These are phyloP conservation scores for Phyllosticta citrichinensis DNA, from an alignment of 2,329 filamentous ascomycete species.

Conservation along the genomic window DNA sequence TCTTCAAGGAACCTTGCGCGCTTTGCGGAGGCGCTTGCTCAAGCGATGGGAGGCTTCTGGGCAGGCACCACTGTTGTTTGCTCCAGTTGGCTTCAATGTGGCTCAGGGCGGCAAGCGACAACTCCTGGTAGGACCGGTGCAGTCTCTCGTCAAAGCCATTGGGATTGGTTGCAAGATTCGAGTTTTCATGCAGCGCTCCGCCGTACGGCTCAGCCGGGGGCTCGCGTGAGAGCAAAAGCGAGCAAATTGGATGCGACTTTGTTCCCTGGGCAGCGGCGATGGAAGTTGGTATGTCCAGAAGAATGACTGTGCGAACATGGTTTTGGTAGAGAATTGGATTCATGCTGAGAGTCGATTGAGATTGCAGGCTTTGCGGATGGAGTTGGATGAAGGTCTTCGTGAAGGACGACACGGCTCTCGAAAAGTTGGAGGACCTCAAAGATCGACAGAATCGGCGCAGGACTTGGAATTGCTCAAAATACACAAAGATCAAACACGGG, in stretches of 20 bases:
- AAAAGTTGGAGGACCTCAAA: no score
- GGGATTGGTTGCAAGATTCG: background rate
- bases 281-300: conserved; percentile 62
- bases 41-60: background rate
- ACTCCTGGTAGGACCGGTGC: background rate
- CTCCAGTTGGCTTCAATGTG: background rate
- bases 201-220: conserved; percentile 38
- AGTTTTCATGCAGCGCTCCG: background rate
- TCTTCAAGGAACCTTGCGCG: background rate
- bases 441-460: no score
- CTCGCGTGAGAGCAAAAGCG: conserved; percentile 37
- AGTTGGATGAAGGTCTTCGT: background rate
- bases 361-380: background rate
- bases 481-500: no score
- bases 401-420: background rate
- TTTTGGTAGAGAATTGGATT: conserved; percentile 45
- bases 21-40: background rate
- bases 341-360: background rate
- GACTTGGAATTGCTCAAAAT: no score
- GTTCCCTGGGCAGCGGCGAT: conserved; percentile 56
- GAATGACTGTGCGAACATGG: conserved; percentile 38
- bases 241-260: conserved; percentile 26
- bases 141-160: background rate
- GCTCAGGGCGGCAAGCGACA: background rate
- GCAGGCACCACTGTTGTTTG: background rate